Evolutionary conservation across 1,284 basidiomycete species (phyloP).

Genomic region (Pseudomicrostroma phylloplanum): DNA sequence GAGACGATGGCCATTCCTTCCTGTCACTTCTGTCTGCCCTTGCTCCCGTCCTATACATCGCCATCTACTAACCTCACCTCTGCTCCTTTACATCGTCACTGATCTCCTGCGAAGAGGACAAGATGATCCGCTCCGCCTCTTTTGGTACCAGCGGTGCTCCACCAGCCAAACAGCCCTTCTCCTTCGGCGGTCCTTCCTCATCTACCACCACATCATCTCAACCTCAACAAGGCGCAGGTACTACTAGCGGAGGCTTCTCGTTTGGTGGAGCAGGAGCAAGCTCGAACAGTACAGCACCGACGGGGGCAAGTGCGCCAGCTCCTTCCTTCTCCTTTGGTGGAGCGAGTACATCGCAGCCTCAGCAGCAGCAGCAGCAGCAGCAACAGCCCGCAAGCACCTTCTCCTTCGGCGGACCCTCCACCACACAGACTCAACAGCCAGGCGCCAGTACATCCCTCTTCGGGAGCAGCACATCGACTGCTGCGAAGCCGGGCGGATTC

Average conservation of each 20-base stretch:
- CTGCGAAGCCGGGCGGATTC: conserved; percentile 21
- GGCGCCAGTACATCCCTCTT: not conserved
- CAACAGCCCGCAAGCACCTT: conserved; percentile 13
- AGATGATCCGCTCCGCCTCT: conserved; percentile 6
- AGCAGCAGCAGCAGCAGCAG: conserved; percentile 13
- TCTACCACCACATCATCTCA: conserved; percentile 1
- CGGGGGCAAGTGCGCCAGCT: not conserved
- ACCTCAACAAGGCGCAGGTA: conserved; percentile 1
- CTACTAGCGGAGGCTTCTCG: conserved; percentile 10
- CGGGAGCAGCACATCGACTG: conserved; percentile 6
- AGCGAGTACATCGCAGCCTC: conserved; percentile 18
- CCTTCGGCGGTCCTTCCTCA: conserved; percentile 2
- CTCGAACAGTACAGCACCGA: conserved; percentile 1
- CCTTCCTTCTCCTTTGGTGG: conserved; percentile 6
- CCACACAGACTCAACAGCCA: not conserved
- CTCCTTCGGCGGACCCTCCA: conserved; percentile 18
- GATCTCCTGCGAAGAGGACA: no score
- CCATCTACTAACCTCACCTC: no score
- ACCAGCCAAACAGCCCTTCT: conserved; percentile 9
- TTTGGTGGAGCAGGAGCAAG: conserved; percentile 12
- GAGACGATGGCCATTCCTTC: no score
- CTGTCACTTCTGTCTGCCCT: no score
- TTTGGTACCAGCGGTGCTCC: not conserved
- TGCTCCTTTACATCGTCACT: no score
- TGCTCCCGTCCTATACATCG: no score